phyloP scores from a whole-genome alignment of 2,329 filamentous ascomycete species.

The Aspergillus sp. region DNA sequence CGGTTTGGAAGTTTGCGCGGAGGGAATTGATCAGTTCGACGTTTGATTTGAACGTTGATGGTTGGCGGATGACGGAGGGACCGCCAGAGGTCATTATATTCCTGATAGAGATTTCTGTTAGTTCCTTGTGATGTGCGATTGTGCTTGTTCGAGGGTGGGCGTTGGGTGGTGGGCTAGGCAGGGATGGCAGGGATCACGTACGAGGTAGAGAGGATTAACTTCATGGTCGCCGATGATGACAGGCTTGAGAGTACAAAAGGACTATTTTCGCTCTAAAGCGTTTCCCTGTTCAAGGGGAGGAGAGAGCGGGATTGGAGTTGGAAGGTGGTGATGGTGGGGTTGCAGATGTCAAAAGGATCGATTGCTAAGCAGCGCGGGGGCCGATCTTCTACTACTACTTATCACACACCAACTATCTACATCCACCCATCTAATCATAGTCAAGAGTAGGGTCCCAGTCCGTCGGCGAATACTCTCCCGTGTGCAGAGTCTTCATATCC shows the following conservation, averaged over 20 bases:
- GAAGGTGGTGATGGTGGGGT: constrained; percentile 2
- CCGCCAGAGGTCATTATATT: constrained; percentile 85
- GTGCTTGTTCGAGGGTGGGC: neutral
- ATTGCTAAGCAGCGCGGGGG: constrained; percentile 33
- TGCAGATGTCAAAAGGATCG: constrained; percentile 5
- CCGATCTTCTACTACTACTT: neutral
- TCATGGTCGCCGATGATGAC: constrained; percentile 56
- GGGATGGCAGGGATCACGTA: constrained; percentile 47
- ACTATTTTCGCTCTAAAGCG: neutral
- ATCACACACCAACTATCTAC: neutral
- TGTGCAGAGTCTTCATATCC: constrained; percentile 59
- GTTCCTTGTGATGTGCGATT: neutral
- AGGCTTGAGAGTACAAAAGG: neutral
- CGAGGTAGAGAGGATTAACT: constrained; percentile 83
- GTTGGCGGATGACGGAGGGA: constrained; percentile 78
- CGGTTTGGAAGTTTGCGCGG: constrained; percentile 75
- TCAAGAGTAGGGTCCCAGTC: constrained; percentile 56
- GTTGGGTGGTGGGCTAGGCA: neutral
- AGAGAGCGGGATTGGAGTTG: neutral
- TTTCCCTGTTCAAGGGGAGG: neutral
- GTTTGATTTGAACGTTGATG: constrained; percentile 79
- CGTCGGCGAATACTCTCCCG: constrained; percentile 57
- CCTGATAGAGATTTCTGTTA: constrained; percentile 37
- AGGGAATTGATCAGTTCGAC: constrained; percentile 88
- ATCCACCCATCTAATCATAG: constrained; percentile 22